Conservation (phyloP, 495 filamentous ascomycete genomes). For the Chaetomium tenue region DNA sequence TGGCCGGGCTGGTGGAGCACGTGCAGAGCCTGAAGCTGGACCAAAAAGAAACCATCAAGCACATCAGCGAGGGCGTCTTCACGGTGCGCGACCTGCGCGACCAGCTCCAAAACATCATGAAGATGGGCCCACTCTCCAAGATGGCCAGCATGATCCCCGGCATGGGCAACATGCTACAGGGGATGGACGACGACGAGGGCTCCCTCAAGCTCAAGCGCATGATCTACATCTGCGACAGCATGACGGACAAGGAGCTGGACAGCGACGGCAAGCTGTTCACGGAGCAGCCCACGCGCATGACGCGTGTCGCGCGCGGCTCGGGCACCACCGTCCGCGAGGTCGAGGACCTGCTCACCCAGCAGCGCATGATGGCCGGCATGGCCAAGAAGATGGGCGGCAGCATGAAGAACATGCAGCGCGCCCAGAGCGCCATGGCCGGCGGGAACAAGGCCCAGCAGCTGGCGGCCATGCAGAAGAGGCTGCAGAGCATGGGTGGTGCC, state of each 20-base stretch:
- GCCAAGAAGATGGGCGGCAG: conserved; percentile 97
- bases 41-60: conserved; percentile 98
- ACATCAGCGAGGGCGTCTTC: conserved; percentile 94
- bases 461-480: conserved; percentile 93
- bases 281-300: conserved; percentile 91
- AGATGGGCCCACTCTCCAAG: conserved; percentile 96
- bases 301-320: conserved; percentile 81
- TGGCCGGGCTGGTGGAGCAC: conserved; percentile 92
- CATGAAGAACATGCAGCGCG: conserved; percentile 94
- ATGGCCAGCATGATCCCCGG: conserved; percentile 99
- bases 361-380: conserved; percentile 98
- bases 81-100: conserved; percentile 92
- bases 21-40: conserved; percentile 96
- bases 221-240: conserved; percentile 98
- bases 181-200: conserved; percentile 96
- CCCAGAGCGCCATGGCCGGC: conserved; percentile 86
- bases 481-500: conserved; percentile 84
- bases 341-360: conserved; percentile 95
- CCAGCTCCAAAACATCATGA: conserved; percentile 97
- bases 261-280: conserved; percentile 92
- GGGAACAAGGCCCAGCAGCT: conserved; percentile 86
- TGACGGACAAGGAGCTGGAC: conserved; percentile 94
- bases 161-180: conserved; percentile 84
- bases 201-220: conserved; percentile 90
- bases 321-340: conserved; percentile 93